Conservation (phyloP, 345 rosid species). For the Euphorbia tirucalli region DNA sequence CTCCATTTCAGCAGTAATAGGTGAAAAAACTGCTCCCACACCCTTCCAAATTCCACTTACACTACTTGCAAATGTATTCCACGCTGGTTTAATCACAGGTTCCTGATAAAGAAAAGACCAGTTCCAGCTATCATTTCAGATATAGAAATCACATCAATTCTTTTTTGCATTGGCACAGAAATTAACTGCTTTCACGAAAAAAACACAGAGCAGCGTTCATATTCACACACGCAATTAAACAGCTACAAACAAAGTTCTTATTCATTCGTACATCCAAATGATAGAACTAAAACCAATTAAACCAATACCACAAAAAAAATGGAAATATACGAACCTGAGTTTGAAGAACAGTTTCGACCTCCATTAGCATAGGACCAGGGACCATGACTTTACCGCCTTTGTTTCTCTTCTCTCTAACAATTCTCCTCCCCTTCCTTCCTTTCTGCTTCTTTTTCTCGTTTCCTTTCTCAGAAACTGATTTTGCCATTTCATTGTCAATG, state of each 20-base stretch:
- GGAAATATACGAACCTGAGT: constrained; percentile 51
- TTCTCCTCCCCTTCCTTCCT: constrained; percentile 44
- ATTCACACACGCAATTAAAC: no score
- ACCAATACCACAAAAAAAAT: not conserved
- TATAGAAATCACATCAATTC: not conserved
- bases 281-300: not conserved
- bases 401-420: constrained; percentile 39
- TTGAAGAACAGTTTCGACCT: constrained; percentile 81
- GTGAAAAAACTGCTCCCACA: constrained; percentile 87
- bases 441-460: constrained; percentile 36
- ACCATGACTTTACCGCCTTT: constrained; percentile 47
- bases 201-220: no score
- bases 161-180: not conserved
- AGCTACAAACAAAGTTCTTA: no score
- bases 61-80: constrained; percentile 90
- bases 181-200: no score
- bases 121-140: not conserved
- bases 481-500: constrained; percentile 65
- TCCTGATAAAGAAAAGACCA: constrained; percentile 43
- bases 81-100: constrained; percentile 76
- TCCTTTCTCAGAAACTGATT: constrained; percentile 22
- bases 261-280: not conserved
- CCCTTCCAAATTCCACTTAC: constrained; percentile 97
- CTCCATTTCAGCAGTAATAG: constrained; percentile 85
- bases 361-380: constrained; percentile 69